Evolutionary conservation across 352 stramenopile genomes (phyloP).

Genomic region (Pythium graminicola): DNA sequence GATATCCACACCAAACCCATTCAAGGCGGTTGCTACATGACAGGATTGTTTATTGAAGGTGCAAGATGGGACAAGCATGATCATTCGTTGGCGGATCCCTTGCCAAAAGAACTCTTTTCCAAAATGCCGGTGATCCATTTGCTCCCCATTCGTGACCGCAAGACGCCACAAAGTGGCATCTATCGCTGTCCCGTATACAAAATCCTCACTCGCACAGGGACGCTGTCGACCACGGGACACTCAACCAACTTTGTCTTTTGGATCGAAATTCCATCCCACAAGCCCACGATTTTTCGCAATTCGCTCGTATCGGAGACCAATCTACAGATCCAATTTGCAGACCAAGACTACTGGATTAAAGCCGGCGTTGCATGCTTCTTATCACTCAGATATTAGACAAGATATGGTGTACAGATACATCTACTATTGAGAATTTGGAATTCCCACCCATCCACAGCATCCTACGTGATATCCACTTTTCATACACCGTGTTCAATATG

Average conservation of each 20-base stretch:
- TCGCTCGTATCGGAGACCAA: constrained; percentile 73
- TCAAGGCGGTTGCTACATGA: constrained; percentile 85
- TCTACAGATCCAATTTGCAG: constrained; percentile 47
- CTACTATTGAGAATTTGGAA: constrained; percentile 6
- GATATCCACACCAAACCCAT: constrained; percentile 46
- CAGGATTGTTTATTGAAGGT: constrained; percentile 88
- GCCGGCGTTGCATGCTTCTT: constrained; percentile 81
- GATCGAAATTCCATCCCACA: constrained; percentile 91
- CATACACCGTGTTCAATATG: constrained; percentile 5
- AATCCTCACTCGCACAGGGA: constrained; percentile 83
- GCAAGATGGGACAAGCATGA: constrained; percentile 77
- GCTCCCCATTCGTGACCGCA: constrained; percentile 51
- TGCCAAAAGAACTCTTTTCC: constrained; percentile 41
- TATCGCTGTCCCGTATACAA: constrained; percentile 90
- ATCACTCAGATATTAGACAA: constrained; percentile 72
- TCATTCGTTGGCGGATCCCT: constrained; percentile 38
- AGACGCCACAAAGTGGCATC: constrained; percentile 42
- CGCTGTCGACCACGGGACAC: constrained; percentile 93
- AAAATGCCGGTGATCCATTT: constrained; percentile 79
- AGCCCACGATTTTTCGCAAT: constrained; percentile 51
- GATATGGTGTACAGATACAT: no score
- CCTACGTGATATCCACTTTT: neutral
- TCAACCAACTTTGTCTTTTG: constrained; percentile 97
- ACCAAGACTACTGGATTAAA: constrained; percentile 69
- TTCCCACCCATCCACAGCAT: neutral